Conservation (phyloP, 352 stramenopile genomes). For the Aphanomyces euteiches region DNA sequence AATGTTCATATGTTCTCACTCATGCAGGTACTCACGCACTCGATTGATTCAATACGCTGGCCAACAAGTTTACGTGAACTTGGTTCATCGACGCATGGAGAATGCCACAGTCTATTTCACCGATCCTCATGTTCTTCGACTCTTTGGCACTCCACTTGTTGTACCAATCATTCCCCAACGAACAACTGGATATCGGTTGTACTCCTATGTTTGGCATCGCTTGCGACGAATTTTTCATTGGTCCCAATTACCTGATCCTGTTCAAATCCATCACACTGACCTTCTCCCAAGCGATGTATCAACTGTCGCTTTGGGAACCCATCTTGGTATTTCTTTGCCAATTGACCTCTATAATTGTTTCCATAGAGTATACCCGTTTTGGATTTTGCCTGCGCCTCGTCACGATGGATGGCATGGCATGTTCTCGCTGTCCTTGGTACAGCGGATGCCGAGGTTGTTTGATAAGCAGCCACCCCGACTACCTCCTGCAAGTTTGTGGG, state of each 20-base stretch:
- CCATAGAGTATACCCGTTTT: slow-evolving; percentile 42
- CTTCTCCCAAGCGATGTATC: slow-evolving; percentile 41
- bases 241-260: slow-evolving; percentile 45
- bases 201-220: slow-evolving; percentile 71
- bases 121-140: slow-evolving; percentile 66
- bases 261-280: slow-evolving; percentile 20
- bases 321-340: slow-evolving; percentile 37
- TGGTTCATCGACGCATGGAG: slow-evolving; percentile 84
- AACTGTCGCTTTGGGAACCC: slow-evolving; percentile 55
- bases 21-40: slow-evolving; percentile 22
- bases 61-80: slow-evolving; percentile 48
- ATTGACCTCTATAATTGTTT: neutral
- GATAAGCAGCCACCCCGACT: slow-evolving; percentile 52
- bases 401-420: slow-evolving; percentile 74
- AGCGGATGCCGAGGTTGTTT: slow-evolving; percentile 82
- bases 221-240: slow-evolving; percentile 84
- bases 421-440: slow-evolving; percentile 85
- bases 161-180: slow-evolving; percentile 59
- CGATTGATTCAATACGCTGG: slow-evolving; percentile 24
- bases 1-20: neutral
- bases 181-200: slow-evolving; percentile 71
- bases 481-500: slow-evolving; percentile 46
- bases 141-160: slow-evolving; percentile 75
- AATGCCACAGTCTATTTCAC: slow-evolving; percentile 75
- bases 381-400: slow-evolving; percentile 82